Base-by-base conservation (phyloP, 2,329 filamentous ascomycete species). In the Talaromyces marneffei region DNA sequence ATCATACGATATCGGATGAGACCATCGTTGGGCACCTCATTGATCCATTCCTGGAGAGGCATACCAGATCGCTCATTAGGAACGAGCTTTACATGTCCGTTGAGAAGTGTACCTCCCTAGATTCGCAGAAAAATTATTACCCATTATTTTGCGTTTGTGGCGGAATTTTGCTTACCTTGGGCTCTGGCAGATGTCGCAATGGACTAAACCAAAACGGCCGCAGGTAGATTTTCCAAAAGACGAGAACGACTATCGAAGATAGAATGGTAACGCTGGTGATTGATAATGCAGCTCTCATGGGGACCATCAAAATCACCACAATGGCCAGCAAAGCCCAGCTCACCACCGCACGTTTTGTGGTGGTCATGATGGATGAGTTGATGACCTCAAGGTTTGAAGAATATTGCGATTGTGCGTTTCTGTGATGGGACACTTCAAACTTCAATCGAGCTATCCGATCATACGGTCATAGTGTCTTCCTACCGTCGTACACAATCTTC, bases 1-100 rank as follows among this genome's bases (percentile, higher is more conserved):
- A 39, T 42, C 50, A 53, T 54, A 7, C 57, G 57, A 54, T 53
- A 60, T 23, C 46, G 37, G 16, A 60, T 60, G 27, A 60, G 46
- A 2, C 57, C 57, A 16, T 60, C 31, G 27, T 60, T 60, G 14
- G 57, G 57, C 10, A 60, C 48, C 57, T 59, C 57, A 27, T 59
- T 59, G 20, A 59, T 59, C 57, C 57, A 59, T 37, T 59, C 44
- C 42, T 59, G 42, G n/a, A 59, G 29, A n/a, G 57, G 57, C 57
- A 59, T 59, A 7, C 57, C 57, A 18, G 57, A 59, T 20, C 57
- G 31, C 25, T 59, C 57, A 39, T 59, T 59, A 14, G 57, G 57
- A 33, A 59, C 44, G 4, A 59, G 23, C 16, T 52, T 59, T 20
- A 44, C 31, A 59, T 59, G 57, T 20, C 57, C 57, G 23, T 37